Percentiles rank a stretch among this genome's conserved stretches.
phyloP scores from a whole-genome alignment of 805 yeast genomes.

The Zygosaccharomyces kombuchaensis region DNA sequence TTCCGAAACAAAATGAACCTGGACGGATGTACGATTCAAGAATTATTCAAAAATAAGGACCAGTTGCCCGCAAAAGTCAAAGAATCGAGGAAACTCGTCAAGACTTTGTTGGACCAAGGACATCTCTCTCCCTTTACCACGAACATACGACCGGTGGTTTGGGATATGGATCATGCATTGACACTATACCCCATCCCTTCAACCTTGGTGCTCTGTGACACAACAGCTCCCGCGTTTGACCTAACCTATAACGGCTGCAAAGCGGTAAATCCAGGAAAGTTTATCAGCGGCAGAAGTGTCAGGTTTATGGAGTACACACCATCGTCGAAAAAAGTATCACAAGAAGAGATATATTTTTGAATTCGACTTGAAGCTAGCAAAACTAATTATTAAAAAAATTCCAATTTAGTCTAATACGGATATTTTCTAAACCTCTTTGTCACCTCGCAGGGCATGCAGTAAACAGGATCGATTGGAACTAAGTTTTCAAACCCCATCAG shows the following conservation, averaged over 20 bases:
- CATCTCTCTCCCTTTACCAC: constrained; percentile 75
- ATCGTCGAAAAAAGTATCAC: constrained; percentile 46
- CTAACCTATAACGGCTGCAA: constrained; percentile 79
- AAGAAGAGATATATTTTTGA: constrained; percentile 44
- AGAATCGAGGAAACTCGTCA: constrained; percentile 67
- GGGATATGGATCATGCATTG: constrained; percentile 67
- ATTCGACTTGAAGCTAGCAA: background rate
- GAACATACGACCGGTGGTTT: constrained; percentile 55
- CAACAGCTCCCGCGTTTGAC: constrained; percentile 65
- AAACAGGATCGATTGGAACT: constrained; percentile 72
- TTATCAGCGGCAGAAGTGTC: constrained; percentile 46
- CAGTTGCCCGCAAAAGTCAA: constrained; percentile 44
- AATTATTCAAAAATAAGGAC: constrained; percentile 33
- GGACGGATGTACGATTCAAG: constrained; percentile 25
- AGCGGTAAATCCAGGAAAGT: constrained; percentile 65
- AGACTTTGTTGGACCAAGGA: constrained; percentile 84
- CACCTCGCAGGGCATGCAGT: constrained; percentile 64
- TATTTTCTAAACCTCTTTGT: constrained; percentile 37
- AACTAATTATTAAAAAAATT: background rate
- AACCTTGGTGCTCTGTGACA: constrained; percentile 58
- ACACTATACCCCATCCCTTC: constrained; percentile 78
- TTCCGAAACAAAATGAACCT: constrained; percentile 16
- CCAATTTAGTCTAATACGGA: constrained; percentile 27
- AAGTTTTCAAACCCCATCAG: constrained; percentile 61
- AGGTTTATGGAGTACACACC: constrained; percentile 75